Conservation (phyloP, 805 yeast genomes). For the Pichia heedii region DNA sequence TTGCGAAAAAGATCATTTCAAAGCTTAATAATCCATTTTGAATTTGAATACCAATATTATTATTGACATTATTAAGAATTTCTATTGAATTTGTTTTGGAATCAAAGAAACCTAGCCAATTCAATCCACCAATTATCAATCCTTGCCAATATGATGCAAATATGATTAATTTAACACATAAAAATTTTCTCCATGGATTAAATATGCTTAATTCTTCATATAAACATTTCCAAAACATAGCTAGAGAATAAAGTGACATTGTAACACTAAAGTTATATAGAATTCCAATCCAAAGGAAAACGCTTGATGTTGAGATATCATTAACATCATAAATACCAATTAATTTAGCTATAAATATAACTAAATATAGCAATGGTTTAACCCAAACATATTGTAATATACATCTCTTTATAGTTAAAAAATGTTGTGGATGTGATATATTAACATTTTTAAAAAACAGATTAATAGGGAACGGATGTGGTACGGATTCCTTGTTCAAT, state of each 20-base stretch:
- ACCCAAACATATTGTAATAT: slow-evolving; percentile 93
- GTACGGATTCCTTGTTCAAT: slow-evolving; percentile 59
- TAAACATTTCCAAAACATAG: slow-evolving; percentile 89
- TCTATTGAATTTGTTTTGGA: slow-evolving; percentile 11
- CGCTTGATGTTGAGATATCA: slow-evolving; percentile 37
- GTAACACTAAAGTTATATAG: slow-evolving; percentile 76
- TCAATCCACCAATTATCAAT: slow-evolving; percentile 43
- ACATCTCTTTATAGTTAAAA: slow-evolving; percentile 70
- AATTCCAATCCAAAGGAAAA: slow-evolving; percentile 56
- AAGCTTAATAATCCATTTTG: slow-evolving; percentile 75
- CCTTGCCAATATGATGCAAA: slow-evolving; percentile 99
- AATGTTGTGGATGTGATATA: slow-evolving; percentile 77
- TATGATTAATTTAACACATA: slow-evolving; percentile 87
- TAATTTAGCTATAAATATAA: slow-evolving; percentile 39
- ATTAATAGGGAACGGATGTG: slow-evolving; percentile 53
- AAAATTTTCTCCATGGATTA: slow-evolving; percentile 85
- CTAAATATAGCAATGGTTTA: slow-evolving; percentile 70
- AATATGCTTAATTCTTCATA: slow-evolving; percentile 66
- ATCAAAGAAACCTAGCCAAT: slow-evolving; percentile 37
- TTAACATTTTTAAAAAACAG: slow-evolving; percentile 52
- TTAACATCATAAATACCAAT: slow-evolving; percentile 43
- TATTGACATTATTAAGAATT: slow-evolving; percentile 25
- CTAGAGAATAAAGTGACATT: slow-evolving; percentile 72
- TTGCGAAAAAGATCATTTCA: slow-evolving; percentile 78
- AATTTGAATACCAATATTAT: slow-evolving; percentile 41